Evolutionary conservation across 257 asterid genomes (phyloP).

Genomic region (Forsythia suspensa): DNA sequence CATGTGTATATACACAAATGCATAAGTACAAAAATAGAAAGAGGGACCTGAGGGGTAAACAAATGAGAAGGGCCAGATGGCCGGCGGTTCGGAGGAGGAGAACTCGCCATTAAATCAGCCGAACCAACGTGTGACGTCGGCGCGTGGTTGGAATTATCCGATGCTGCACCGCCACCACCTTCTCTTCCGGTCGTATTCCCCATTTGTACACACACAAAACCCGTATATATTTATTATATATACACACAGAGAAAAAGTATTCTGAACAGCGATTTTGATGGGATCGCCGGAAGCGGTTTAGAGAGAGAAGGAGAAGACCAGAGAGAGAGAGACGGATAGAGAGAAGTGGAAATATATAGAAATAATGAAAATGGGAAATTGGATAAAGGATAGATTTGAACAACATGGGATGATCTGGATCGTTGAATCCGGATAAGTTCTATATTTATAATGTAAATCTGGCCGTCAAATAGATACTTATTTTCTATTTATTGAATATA

Average conservation of each 20-base stretch:
- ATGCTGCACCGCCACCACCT: constrained; percentile 33
- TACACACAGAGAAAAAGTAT: constrained; percentile 20
- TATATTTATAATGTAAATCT: constrained; percentile 13
- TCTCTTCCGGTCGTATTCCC: constrained; percentile 76
- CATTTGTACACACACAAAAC: constrained; percentile 34
- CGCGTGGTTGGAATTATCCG: constrained; percentile 41
- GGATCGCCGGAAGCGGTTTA: constrained; percentile 24
- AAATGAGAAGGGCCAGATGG: constrained; percentile 55
- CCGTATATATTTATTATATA: background rate
- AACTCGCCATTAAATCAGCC: constrained; percentile 64
- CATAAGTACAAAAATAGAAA: constrained; percentile 1
- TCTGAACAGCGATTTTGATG: constrained; percentile 14
- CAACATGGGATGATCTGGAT: constrained; percentile 43
- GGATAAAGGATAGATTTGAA: constrained; percentile 35
- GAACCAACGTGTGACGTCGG: constrained; percentile 45
- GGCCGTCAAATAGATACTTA: constrained; percentile 9
- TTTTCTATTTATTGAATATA: no score
- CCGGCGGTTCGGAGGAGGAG: constrained; percentile 61
- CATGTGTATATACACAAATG: background rate
- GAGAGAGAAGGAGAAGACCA: background rate
- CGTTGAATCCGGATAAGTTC: constrained; percentile 57
- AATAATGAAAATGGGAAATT: constrained; percentile 12
- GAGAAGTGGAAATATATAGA: constrained; percentile 20
- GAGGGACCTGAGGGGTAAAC: constrained; percentile 66
- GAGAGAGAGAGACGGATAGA: constrained; percentile 11